Conservation (phyloP, 1,284 basidiomycete species). For the Cutaneotrichosporon sp. region DNA sequence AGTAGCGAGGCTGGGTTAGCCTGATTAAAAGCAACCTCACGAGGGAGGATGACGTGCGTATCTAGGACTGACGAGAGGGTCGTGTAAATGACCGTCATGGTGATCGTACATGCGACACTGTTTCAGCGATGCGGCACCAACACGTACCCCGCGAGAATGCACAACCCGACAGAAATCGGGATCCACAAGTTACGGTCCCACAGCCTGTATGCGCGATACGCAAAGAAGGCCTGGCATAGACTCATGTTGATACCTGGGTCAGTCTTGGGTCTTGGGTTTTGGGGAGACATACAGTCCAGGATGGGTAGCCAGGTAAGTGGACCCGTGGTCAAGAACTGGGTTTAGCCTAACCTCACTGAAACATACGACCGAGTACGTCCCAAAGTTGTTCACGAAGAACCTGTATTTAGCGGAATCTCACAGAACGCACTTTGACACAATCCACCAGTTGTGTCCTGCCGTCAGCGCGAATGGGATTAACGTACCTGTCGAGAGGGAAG, state of each 20-base stretch:
- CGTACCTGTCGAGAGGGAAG: neutral
- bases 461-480: neutral
- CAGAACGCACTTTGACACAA: neutral
- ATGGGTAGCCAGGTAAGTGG: neutral
- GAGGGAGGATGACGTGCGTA: neutral
- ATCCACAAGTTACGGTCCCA: constrained; percentile 31
- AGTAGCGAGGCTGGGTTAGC: neutral
- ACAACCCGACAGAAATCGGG: constrained; percentile 19
- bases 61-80: neutral
- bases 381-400: neutral
- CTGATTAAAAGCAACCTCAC: neutral
- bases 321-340: neutral
- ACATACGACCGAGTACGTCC: neutral
- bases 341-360: neutral
- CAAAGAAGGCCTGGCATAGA: constrained; percentile 37
- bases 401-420: neutral
- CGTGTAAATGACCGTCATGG: neutral
- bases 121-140: neutral
- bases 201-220: constrained; percentile 37
- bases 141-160: neutral
- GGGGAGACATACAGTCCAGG: neutral
- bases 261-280: neutral
- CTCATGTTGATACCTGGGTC: constrained; percentile 1
- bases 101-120: neutral
- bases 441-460: constrained; percentile 2